Evolutionary conservation across 768 basidiomycete species (phyloP), one percentile per base, ranked within the genome.

Genomic region (Mycena albidolilacea): DNA sequence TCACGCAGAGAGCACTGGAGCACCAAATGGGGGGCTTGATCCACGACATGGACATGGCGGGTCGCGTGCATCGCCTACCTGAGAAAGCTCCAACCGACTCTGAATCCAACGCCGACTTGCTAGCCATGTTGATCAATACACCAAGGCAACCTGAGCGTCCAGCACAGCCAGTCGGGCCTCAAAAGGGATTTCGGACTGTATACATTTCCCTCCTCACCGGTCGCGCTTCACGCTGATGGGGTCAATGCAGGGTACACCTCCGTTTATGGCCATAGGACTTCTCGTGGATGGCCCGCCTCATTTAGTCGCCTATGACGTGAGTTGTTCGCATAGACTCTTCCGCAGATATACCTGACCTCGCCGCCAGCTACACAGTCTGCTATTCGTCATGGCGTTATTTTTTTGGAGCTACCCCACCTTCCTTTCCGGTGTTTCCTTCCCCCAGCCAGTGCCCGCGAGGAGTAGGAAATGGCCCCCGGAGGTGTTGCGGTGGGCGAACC

Each of bases 1-100:
- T 70, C 62, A 70, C 54, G 43, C 69, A 70, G 35, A 35, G 69
- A 57, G 10, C 63, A 44, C 57, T 64, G 38, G 69, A 70, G 30
- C 44, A 21, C 39, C 63, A n/a, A 46, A 65, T 35, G 35, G 15
- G 69, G 69, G 69, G 69, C 9, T 15, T 70, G 15, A 12, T 64
- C 5, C 69, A 70, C 19, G 69, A 70, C 54, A 19, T 70, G 57
- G 69, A 70, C 38, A 70, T 70, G 69, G 63, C 62, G 15, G 69
- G 69, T 59, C 55, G 64, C 5, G 7, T 39, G 44, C 69, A 39
- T 64, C 41, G 15, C 64, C 12, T n/a, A 11, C 63, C 69, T 39
- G 44, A 30, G 30, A 30, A 30, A 30, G 30, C 44, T 11, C 8
- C 21, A 11, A 14, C 69, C 38, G 39, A 44, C n/a, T 21, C 1